Percentiles rank a stretch among this genome's conserved stretches.
These are phyloP conservation scores for Sabuloglossum arenarium DNA, from an alignment of 495 filamentous ascomycete species.

Conservation along the genomic window DNA sequence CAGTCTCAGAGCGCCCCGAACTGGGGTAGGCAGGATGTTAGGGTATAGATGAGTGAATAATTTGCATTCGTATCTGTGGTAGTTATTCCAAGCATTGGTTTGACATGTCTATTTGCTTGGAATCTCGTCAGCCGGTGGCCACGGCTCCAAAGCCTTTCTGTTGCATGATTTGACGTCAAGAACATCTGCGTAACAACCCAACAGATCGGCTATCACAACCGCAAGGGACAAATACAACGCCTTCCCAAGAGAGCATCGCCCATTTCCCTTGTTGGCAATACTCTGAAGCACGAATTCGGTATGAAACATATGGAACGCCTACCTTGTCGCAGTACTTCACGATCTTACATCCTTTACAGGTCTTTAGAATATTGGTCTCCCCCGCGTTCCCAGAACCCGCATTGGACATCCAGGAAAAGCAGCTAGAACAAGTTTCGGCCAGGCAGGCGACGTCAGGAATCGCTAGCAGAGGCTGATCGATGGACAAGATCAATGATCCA, in stretches of 20 bases:
- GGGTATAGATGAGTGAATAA: conserved; percentile 27
- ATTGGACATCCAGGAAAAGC: conserved; percentile 16
- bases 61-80: conserved; percentile 39
- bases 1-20: conserved; percentile 31
- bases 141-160: no score
- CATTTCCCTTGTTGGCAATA: no score
- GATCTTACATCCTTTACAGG: conserved; percentile 38
- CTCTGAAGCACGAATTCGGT: not conserved
- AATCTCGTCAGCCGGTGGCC: not conserved
- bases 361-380: conserved; percentile 19
- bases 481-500: conserved; percentile 12
- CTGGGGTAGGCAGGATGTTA: conserved; percentile 31
- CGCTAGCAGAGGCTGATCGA: conserved; percentile 14
- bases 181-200: not conserved
- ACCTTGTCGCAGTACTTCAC: conserved; percentile 49
- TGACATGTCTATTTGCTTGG: conserved; percentile 31
- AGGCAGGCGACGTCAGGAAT: conserved; percentile 13
- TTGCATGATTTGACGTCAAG: not conserved
- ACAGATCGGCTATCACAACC: no score
- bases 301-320: conserved; percentile 6
- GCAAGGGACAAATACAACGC: no score
- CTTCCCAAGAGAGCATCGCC: no score
- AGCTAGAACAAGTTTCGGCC: conserved; percentile 19
- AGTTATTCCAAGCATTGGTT: conserved; percentile 33
- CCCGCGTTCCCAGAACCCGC: conserved; percentile 1